Evolutionary conservation across 176 grass and related monocot genomes (phyloP).

Genomic region (Melocanna baccifera): DNA sequence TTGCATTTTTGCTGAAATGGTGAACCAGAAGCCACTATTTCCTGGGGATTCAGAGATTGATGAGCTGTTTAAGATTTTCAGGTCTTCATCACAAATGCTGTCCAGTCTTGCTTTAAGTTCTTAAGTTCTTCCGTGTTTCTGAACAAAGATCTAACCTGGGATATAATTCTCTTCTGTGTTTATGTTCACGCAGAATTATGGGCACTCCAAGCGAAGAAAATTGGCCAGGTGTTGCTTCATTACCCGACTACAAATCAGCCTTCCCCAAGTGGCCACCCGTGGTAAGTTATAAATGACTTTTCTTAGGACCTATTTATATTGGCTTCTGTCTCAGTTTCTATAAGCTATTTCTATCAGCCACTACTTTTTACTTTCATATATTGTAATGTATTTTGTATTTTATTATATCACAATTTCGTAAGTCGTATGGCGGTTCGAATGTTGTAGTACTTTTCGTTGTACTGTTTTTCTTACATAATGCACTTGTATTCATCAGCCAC

Average conservation of each 20-base stretch:
- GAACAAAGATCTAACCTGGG: background rate
- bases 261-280: constrained; percentile 72
- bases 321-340: too few species aligned
- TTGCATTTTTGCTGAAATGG: constrained; percentile 98
- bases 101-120: constrained; percentile 7
- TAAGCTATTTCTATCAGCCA: too few species aligned
- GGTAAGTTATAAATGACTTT: constrained; percentile 33
- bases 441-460: too few species aligned
- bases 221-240: constrained; percentile 79
- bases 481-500: too few species aligned
- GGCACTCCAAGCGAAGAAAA: constrained; percentile 81
- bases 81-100: constrained; percentile 38
- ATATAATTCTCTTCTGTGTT: background rate
- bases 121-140: background rate
- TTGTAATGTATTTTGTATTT: too few species aligned
- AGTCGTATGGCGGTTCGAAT: too few species aligned
- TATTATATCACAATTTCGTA: too few species aligned
- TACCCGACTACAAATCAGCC: constrained; percentile 86
- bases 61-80: constrained; percentile 95
- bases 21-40: constrained; percentile 74
- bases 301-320: too few species aligned
- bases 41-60: constrained; percentile 96
- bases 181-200: constrained; percentile 49
- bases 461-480: too few species aligned
- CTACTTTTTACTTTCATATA: too few species aligned